Evolutionary conservation across 495 filamentous ascomycete genomes (phyloP).

Genomic region (Penicillium goetzii): DNA sequence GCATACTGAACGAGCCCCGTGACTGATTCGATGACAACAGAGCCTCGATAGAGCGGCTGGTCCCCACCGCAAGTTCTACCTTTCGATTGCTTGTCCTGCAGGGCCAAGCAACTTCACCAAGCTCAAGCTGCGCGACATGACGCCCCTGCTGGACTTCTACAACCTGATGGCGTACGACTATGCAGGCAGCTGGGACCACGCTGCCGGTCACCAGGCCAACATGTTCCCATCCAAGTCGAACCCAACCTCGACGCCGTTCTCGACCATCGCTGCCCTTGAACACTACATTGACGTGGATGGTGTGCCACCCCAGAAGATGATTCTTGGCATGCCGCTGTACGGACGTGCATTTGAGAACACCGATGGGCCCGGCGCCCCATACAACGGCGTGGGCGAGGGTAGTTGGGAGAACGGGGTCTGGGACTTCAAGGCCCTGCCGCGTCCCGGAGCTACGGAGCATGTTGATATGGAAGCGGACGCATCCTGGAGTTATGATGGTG

Average conservation of each 20-base stretch:
- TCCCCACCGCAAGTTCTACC: slow-evolving; percentile 61
- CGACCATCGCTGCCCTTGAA: slow-evolving; percentile 46
- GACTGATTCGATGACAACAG: slow-evolving; percentile 24
- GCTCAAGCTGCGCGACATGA: slow-evolving; percentile 70
- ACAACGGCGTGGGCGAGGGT: slow-evolving; percentile 66
- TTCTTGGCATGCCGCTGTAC: slow-evolving; percentile 87
- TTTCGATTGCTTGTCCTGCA: slow-evolving; percentile 74
- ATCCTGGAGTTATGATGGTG: slow-evolving; percentile 72
- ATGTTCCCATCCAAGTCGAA: slow-evolving; percentile 60
- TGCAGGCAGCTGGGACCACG: slow-evolving; percentile 73
- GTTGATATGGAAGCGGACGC: slow-evolving; percentile 52
- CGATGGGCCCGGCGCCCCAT: slow-evolving; percentile 70
- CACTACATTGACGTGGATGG: slow-evolving; percentile 65
- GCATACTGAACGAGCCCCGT: slow-evolving; percentile 1
- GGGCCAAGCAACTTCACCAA: slow-evolving; percentile 67
- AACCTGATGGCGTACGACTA: slow-evolving; percentile 84
- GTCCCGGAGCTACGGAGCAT: slow-evolving; percentile 44
- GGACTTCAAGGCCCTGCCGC: slow-evolving; percentile 72
- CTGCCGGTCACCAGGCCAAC: slow-evolving; percentile 82
- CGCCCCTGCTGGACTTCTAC: slow-evolving; percentile 79
- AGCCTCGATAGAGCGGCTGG: slow-evolving; percentile 66
- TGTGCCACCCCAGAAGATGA: slow-evolving; percentile 70
- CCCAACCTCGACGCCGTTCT: slow-evolving; percentile 61
- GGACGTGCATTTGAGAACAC: slow-evolving; percentile 81
- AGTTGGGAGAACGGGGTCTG: slow-evolving; percentile 81